phyloP scores from a whole-genome alignment of 108 stramenopile species.

The Nannochloropsis gaditana region DNA sequence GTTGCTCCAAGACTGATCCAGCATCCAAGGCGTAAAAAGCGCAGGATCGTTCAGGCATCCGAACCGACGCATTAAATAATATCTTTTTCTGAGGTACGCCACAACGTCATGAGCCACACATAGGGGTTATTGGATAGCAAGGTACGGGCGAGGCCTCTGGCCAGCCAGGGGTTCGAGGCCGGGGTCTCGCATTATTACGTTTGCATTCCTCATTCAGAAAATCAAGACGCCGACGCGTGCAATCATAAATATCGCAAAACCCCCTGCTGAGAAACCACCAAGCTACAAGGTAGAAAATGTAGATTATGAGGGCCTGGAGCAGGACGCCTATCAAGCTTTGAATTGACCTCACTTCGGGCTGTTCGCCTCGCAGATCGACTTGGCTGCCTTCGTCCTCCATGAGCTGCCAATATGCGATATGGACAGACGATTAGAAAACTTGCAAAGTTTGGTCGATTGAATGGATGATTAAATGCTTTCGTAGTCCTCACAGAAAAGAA shows the following conservation, averaged over 20 bases:
- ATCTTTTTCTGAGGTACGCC: neutral
- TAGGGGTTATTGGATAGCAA: neutral
- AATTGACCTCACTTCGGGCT: neutral
- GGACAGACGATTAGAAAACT: too few species aligned
- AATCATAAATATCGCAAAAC: conserved; percentile 1
- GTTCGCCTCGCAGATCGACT: neutral
- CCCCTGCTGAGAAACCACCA: neutral
- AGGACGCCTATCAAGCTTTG: conserved; percentile 10
- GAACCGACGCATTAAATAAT: neutral
- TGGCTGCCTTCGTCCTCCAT: too few species aligned
- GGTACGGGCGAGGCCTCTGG: neutral
- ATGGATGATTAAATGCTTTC: too few species aligned
- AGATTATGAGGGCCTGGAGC: neutral
- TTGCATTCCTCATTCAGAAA: neutral
- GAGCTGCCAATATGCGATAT: too few species aligned
- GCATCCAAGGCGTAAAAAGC: conserved; percentile 16
- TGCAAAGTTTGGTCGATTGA: too few species aligned
- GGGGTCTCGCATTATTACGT: neutral
- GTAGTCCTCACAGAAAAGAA: too few species aligned
- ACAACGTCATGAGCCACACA: neutral
- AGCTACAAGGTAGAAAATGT: neutral
- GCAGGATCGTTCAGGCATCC: neutral
- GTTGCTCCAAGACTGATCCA: neutral
- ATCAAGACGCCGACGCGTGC: conserved; percentile 9
- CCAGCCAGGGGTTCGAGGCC: neutral